These are phyloP conservation scores for Filosporella fistucella DNA, from an alignment of 495 filamentous ascomycete genomes.

Conservation along the genomic window DNA sequence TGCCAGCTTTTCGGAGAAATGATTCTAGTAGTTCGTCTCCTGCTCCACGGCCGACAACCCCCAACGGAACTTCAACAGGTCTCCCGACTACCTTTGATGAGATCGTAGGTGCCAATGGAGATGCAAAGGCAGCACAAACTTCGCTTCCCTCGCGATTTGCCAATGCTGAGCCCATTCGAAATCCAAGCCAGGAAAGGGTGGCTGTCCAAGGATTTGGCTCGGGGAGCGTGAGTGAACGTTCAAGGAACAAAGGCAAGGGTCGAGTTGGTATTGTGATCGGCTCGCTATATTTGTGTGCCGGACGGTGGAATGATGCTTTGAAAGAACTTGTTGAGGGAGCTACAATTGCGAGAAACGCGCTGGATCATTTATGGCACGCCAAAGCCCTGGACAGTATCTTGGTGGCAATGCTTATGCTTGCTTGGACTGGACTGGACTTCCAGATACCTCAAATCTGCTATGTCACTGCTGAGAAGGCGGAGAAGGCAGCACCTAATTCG, in stretches of 20 bases:
- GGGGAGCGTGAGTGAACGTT: constrained; percentile 65
- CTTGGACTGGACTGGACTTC: constrained; percentile 84
- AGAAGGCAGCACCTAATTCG: constrained; percentile 28
- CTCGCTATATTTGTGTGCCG: constrained; percentile 80
- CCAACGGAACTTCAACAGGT: constrained; percentile 26
- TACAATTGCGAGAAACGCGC: constrained; percentile 68
- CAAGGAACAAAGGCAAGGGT: constrained; percentile 77
- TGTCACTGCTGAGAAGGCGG: constrained; percentile 39
- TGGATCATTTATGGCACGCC: constrained; percentile 94
- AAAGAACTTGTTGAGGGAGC: constrained; percentile 81
- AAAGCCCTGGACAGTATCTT: constrained; percentile 88
- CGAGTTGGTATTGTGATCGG: constrained; percentile 78
- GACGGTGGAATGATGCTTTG: constrained; percentile 84
- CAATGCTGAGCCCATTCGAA: constrained; percentile 28
- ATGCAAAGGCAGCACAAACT: constrained; percentile 30
- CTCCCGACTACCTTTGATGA: constrained; percentile 72
- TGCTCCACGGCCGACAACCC: constrained; percentile 38
- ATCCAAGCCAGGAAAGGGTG: constrained; percentile 67
- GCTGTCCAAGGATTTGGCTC: constrained; percentile 83
- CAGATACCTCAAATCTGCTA: constrained; percentile 58
- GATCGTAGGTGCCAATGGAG: constrained; percentile 41
- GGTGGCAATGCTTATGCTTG: constrained; percentile 76
- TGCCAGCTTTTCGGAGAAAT: constrained; percentile 53
- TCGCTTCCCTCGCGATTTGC: constrained; percentile 26
- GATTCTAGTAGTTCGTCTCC: constrained; percentile 19